Conservation (phyloP, 176 grass and related monocot species). For the Carex cristatella region DNA sequence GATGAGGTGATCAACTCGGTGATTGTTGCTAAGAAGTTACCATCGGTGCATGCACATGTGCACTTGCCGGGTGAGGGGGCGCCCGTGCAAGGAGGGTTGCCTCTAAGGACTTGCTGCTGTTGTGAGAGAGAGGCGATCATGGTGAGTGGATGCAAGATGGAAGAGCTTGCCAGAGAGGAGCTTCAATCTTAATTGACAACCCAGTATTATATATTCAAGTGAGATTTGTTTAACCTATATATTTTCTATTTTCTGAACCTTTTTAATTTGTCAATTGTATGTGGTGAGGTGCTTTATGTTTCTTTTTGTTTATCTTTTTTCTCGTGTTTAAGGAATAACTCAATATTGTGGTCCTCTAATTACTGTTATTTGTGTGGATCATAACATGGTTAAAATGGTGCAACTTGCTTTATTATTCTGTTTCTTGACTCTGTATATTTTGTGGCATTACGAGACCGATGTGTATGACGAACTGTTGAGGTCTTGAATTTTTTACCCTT, state of each 20-base stretch:
- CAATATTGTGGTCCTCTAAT: not conserved
- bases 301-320: not conserved
- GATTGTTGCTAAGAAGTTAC: slow-evolving; percentile 70
- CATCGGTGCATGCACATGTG: not conserved
- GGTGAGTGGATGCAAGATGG: slow-evolving; percentile 64
- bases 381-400: not conserved
- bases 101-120: slow-evolving; percentile 38
- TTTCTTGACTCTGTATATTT: not conserved
- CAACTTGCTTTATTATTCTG: not conserved
- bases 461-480: not conserved
- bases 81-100: slow-evolving; percentile 11
- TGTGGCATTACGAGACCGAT: too few relatives aligned
- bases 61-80: not conserved
- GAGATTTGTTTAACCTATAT: not conserved
- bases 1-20: slow-evolving; percentile 97
- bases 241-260: not conserved
- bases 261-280: not conserved
- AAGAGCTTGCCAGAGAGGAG: slow-evolving; percentile 56
- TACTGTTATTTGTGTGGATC: not conserved
- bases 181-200: slow-evolving; percentile 37
- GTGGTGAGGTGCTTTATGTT: not conserved
- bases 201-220: not conserved
- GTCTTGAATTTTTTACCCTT: not conserved
- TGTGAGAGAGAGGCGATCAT: slow-evolving; percentile 51
- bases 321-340: slow-evolving; percentile 8